These are phyloP conservation scores for Ceratobasidium sp. DNA, from an alignment of 1,284 basidiomycete species.

Conservation along the genomic window DNA sequence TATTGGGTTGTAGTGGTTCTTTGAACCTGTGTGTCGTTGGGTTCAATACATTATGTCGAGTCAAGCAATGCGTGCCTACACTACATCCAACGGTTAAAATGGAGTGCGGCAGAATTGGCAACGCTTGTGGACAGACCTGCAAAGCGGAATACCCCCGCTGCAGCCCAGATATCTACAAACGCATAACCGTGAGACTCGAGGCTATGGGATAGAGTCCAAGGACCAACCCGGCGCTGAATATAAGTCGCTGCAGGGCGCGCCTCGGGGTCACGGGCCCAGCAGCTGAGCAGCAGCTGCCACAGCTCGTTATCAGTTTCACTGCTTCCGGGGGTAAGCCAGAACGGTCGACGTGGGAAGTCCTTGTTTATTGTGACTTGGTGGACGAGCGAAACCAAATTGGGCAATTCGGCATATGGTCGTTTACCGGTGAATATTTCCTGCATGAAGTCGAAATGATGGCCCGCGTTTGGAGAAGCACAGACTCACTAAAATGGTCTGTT, in stretches of 20 bases:
- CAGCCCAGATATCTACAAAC: neutral
- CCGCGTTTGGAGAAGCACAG: neutral
- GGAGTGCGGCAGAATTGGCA: neutral
- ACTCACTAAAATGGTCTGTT: conserved; percentile 13
- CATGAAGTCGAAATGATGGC: neutral
- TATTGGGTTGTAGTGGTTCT: neutral
- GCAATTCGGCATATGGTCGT: conserved; percentile 1
- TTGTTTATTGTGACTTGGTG: neutral
- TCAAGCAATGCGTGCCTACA: neutral
- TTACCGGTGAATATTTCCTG: conserved; percentile 7
- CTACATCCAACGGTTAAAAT: neutral
- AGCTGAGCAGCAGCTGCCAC: neutral
- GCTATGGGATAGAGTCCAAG: neutral
- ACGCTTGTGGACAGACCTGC: neutral
- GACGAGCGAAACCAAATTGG: neutral
- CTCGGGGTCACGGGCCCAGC: neutral
- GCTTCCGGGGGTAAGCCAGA: conserved; percentile 7
- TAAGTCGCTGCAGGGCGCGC: neutral
- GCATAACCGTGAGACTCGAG: neutral
- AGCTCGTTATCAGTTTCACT: conserved; percentile 1
- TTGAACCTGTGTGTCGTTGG: neutral
- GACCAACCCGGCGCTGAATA: neutral
- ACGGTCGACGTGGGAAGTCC: neutral
- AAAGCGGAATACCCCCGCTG: neutral
- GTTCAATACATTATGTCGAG: neutral